Evolutionary conservation across 2,329 filamentous ascomycete species (phyloP), one percentile per base, ranked within the genome.

Genomic region (Alternaria sp.): DNA sequence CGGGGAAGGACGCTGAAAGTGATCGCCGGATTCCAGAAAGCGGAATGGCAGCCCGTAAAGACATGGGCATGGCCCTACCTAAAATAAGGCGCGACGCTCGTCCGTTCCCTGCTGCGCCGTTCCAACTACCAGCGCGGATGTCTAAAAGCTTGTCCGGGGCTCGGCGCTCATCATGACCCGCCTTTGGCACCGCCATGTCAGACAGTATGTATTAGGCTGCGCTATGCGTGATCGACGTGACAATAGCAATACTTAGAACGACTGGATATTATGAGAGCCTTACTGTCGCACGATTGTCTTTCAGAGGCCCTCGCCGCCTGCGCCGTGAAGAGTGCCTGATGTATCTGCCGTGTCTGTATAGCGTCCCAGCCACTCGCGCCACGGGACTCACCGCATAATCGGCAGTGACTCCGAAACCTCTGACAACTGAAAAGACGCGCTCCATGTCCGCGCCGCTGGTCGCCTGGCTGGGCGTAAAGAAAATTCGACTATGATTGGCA

Each of bases 11-110:
- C 49, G 58, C 51, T 60, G 55, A 50, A 61, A 57, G 57, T 15
- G 51, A 65, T 32, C 56, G 32, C 51, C 21, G 54, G 30, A 46
- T 45, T 58, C 51, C 58, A 57, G 26, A 52, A 55, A 46, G 26
- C 55, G 54, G 57, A 46, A 59, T 26, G 44, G 49, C 59, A 64
- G 52, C 49, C 47, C 43, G 49, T 43, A 58, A 60, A 28, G 60
- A 61, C 62, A 66, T 28, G 67, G 67, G 67, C 60, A 17, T 51
- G 45, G 25, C 32, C 36, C 57, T 67, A 62, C 57, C 47, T 67
- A 58, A 64, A 67, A 67, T 67, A 67, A 64, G 54, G 62, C 28
- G 55, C 55, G 50, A 54, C 62, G 46, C 61, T 58, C 32, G 50
- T 50, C 52, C 47, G 46, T 59, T 61, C 57, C 63, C 57, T 66